A percentile compares a stretch with the other conserved stretches of the same genome.
Evolutionary conservation across 352 stramenopile genomes (phyloP).

Genomic region (Pythium pyrilobum): DNA sequence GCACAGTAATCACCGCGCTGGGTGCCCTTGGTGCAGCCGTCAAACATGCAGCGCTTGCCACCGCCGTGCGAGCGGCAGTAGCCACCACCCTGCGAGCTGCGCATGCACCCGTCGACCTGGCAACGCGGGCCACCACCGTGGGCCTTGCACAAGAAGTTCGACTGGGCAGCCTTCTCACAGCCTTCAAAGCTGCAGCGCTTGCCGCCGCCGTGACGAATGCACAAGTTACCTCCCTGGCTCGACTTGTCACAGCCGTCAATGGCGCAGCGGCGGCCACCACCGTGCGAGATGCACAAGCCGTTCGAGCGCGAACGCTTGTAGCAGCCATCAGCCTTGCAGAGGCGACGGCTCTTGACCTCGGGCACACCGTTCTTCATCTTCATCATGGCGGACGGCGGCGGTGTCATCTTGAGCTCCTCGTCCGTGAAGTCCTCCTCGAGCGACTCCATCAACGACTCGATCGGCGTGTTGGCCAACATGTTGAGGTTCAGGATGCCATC

Average conservation of each 20-base stretch:
- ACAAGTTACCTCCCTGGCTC: conserved; percentile 83
- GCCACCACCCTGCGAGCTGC: conserved; percentile 70
- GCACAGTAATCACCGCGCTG: conserved; percentile 85
- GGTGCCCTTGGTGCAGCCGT: conserved; percentile 83
- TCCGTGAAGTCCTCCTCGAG: conserved; percentile 66
- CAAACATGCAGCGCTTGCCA: conserved; percentile 81
- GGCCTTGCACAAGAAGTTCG: conserved; percentile 79
- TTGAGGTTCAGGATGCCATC: conserved; percentile 78
- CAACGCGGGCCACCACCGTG: conserved; percentile 78
- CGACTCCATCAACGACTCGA: conserved; percentile 70
- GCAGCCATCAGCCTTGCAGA: conserved; percentile 74
- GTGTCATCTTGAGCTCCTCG: conserved; percentile 63
- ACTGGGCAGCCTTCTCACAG: conserved; percentile 85
- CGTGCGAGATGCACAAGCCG: conserved; percentile 84
- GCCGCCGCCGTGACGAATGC: conserved; percentile 78
- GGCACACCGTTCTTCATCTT: conserved; percentile 10
- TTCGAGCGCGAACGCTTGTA: conserved; percentile 85
- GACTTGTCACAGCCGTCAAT: conserved; percentile 82
- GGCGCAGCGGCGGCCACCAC: conserved; percentile 82
- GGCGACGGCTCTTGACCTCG: conserved; percentile 55
- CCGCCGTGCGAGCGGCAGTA: conserved; percentile 83
- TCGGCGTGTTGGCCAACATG: conserved; percentile 52
- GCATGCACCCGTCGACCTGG: conserved; percentile 51
- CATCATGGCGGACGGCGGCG: conserved; percentile 12
- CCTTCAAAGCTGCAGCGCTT: conserved; percentile 82